A percentile compares a stretch with the other conserved stretches of the same genome.
Conservation (phyloP, 768 basidiomycete genomes). For the Polyporus arcularius region DNA sequence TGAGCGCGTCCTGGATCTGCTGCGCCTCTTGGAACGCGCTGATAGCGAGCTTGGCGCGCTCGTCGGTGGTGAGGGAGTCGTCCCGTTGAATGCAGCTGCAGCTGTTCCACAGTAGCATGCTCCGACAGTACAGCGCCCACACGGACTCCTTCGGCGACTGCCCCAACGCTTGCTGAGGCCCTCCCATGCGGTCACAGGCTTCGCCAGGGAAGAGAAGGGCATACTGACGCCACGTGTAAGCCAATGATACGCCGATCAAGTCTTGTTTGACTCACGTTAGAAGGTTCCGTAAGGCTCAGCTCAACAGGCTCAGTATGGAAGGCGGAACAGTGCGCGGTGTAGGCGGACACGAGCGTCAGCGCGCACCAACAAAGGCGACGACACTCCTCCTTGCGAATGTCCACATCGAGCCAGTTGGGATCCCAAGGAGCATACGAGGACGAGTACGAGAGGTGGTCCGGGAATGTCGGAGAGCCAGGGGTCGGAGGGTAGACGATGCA, state of each 20-base stretch:
- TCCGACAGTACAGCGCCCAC: conserved; percentile 81
- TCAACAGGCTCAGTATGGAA: conserved; percentile 58
- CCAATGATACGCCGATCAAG: conserved; percentile 1
- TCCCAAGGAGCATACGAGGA: conserved; percentile 68
- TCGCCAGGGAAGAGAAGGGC: conserved; percentile 76
- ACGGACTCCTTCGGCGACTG: conserved; percentile 73
- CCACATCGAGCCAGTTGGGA: conserved; percentile 50
- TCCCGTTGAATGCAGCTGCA: conserved; percentile 51
- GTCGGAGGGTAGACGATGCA: conserved; percentile 41
- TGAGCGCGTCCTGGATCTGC: conserved; percentile 65
- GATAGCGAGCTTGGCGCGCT: conserved; percentile 59
- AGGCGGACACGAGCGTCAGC: conserved; percentile 65
- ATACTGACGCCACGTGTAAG: conserved; percentile 42
- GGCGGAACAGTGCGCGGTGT: conserved; percentile 68
- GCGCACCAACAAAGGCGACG: conserved; percentile 79
- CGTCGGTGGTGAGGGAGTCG: conserved; percentile 44
- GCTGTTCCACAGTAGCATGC: conserved; percentile 81
- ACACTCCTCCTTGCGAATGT: conserved; percentile 68
- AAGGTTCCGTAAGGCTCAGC: conserved; percentile 62
- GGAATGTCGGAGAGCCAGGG: conserved; percentile 19
- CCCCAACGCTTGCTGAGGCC: conserved; percentile 37
- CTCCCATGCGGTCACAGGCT: conserved; percentile 48
- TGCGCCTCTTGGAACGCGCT: conserved; percentile 69
- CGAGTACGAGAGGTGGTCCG: conserved; percentile 39
- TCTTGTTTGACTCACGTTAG: conserved; percentile 53